These are phyloP conservation scores for Tolypocladium cylindrosporum DNA, from an alignment of 2,329 filamentous ascomycete genomes.

Conservation along the genomic window DNA sequence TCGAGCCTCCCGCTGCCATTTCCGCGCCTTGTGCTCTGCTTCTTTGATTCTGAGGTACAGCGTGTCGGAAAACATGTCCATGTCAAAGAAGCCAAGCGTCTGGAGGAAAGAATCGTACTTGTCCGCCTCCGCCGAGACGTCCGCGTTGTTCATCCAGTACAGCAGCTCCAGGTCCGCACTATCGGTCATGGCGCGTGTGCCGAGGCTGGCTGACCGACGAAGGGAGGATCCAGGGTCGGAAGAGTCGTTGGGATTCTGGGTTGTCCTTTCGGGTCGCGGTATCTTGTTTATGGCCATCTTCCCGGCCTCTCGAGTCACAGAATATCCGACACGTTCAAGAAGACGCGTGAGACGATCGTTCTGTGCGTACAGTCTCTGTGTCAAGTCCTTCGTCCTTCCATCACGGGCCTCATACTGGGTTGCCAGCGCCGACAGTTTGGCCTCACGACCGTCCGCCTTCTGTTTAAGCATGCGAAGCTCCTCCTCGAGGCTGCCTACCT, in stretches of 20 bases:
- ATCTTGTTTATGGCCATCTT: conserved; percentile 67
- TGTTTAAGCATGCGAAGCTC: conserved; percentile 61
- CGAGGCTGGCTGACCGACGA: conserved; percentile 42
- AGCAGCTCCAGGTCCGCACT: conserved; percentile 62
- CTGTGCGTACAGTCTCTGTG: conserved; percentile 71
- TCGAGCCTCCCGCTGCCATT: conserved; percentile 83
- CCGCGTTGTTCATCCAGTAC: conserved; percentile 69
- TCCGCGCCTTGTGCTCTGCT: conserved; percentile 84
- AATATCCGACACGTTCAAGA: conserved; percentile 79
- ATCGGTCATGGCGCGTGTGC: conserved; percentile 45
- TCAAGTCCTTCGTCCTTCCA: conserved; percentile 69
- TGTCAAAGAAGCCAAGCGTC: conserved; percentile 67
- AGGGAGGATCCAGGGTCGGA: conserved; percentile 44
- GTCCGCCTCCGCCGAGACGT: conserved; percentile 54
- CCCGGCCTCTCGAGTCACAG: conserved; percentile 63
- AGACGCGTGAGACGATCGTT: conserved; percentile 77
- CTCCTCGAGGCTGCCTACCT: conserved; percentile 64
- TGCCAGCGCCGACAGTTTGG: conserved; percentile 38
- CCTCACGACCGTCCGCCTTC: conserved; percentile 46
- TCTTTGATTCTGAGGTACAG: conserved; percentile 87
- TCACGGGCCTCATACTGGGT: conserved; percentile 60
- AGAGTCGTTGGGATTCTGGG: conserved; percentile 47
- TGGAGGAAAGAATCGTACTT: conserved; percentile 69
- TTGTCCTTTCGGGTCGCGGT: conserved; percentile 45
- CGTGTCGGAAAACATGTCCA: conserved; percentile 75